Evolutionary conservation across 768 basidiomycete genomes (phyloP), one percentile per base, ranked within the genome.

Genomic region (Lentinula sp.): DNA sequence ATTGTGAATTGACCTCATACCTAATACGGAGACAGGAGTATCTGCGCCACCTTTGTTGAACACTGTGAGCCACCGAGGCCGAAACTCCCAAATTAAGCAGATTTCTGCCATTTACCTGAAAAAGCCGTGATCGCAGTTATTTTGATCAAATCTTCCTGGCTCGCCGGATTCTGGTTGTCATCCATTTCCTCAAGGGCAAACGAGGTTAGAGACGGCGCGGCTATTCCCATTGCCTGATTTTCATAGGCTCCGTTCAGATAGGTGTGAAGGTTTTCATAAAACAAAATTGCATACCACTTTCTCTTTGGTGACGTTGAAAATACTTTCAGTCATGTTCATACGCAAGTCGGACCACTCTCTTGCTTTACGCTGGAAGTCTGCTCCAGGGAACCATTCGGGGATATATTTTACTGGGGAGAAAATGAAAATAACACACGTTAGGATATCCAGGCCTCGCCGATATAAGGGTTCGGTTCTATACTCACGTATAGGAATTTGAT

Each of bases 331-430:
- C 74, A 75, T 76, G 36, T 71, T 67, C 2, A 64, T 32, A 12
- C 71, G 65, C 36, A 65, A 67, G 46, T 62, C 65, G 33, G 67
- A 67, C 75, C 75, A 79, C 51, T 71, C 63, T 32, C 66, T 68
- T 0, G 77, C 78, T 62, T 67, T 71, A 39, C 58, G 41, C 64
- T 79, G 74, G 69, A 79, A 79, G 2, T 59, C 64, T 13, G 77
- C 77, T 10, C 78, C 78, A 15, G 78, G 78, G 57, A 78, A 67
- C 77, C 77, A 79, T 23, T 69, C 70, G 6, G 77, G 78, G 49
- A 79, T 66, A 37, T 73, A 64, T 48, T 69, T 68, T 62, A 79
- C 77, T 79, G 28, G 28, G 28, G 28, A 28, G 28, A 28, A 3
- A 23, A 23, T 37, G 6, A 43, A 10, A 46, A 45, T n/a, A 28